Evolutionary conservation across 2,329 filamentous ascomycete genomes (phyloP).

Genomic region (Fusarium sp.): DNA sequence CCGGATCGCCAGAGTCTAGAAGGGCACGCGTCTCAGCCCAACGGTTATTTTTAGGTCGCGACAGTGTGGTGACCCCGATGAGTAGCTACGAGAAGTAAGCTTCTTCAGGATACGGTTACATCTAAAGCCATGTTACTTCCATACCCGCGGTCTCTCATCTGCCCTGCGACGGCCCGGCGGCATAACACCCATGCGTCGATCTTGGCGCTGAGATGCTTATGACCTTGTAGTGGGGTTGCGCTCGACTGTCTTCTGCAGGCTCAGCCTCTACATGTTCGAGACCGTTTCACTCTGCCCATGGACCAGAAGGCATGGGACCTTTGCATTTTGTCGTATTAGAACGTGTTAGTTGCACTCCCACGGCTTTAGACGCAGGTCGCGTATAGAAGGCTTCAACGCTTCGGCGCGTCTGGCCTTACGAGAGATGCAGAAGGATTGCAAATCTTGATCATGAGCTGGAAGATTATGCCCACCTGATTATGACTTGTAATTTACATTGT

Average conservation of each 20-base stretch:
- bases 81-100: neutral
- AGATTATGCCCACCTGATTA: rapidly evolving
- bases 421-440: neutral
- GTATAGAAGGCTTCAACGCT: neutral
- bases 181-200: neutral
- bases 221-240: neutral
- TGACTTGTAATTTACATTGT: too few relatives aligned
- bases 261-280: neutral
- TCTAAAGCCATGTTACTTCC: neutral
- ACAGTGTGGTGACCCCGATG: neutral
- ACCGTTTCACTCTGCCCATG: neutral
- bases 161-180: neutral
- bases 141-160: neutral
- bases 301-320: neutral
- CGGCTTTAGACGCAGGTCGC: neutral
- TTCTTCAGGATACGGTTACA: neutral
- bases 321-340: neutral
- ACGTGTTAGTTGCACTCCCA: neutral
- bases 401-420: neutral
- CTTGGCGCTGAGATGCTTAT: neutral
- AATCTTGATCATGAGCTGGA: neutral
- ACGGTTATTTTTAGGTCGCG: neutral
- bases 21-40: neutral
- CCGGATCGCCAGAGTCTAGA: slow-evolving; percentile 2
- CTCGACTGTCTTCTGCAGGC: neutral